Evolutionary conservation across 805 yeast species (phyloP), one percentile per base, ranked within the genome.

Genomic region (Jamesozyma hellenica): DNA sequence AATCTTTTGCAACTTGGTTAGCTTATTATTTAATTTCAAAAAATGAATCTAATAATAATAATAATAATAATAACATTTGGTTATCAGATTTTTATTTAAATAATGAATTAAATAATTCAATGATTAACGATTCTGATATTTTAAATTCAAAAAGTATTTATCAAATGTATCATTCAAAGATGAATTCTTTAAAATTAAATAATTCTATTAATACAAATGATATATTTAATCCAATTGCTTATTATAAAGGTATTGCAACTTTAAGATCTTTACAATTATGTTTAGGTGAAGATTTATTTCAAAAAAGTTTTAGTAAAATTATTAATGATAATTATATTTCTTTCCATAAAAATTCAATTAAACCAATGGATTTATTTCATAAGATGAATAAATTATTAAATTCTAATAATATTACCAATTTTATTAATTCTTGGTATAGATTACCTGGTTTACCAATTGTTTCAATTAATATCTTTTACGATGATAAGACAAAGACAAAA

Each of bases 1-100:
- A 83, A 61, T 64, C 83, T 2, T 79, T 82, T 61, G 92, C 94
- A 0, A 82, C 92, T 0, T 79, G 77, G 68, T 65, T 77, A 47
- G 83, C 87, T 1, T 69, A 70, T 47, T 64, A 65, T 37, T 49
- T 74, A 0, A 51, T 77, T 13, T 56, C 59, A 26, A 46, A 53
- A 17, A 34, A 53, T 27, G 60, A 58, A 2, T 40, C 43, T 17
- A 46, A 49, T 17, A 54, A 56, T 2, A 44, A 41, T 17, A 42
- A 46, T 14, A n/a, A n/a, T n/a, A n/a, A n/a, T n/a, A 31, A 42
- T 2, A 38, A 47, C 19, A 50, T 52, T 35, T 58, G 58, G 56
- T 30, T 32, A 2, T 50, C 55, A 3, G 47, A 42, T 13, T 52
- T 42, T 4, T 58, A 56, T 42, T 29, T 58, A 9, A 15, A 31